These are phyloP conservation scores for Meyerozyma smithsonii DNA, from an alignment of 1,139 yeast genomes.

Conservation along the genomic window DNA sequence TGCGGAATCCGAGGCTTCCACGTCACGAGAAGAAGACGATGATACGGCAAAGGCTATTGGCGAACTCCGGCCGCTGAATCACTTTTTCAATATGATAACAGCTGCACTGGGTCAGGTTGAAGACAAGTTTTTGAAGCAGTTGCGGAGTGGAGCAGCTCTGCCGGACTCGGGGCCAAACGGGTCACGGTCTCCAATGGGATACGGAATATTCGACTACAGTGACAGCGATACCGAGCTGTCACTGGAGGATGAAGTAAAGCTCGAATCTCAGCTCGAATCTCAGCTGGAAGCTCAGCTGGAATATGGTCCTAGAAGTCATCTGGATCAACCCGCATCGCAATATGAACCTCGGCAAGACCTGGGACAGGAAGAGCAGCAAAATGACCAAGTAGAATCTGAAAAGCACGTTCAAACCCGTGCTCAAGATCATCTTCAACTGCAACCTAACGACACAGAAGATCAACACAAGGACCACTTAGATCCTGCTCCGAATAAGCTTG, in stretches of 20 bases:
- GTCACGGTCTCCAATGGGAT: neutral
- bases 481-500: neutral
- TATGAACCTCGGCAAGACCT: no score
- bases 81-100: conserved; percentile 8
- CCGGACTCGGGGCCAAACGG: neutral
- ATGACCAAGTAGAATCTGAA: no score
- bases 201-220: neutral
- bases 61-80: conserved; percentile 16
- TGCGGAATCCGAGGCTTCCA: neutral
- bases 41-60: conserved; percentile 20
- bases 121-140: neutral
- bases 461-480: no score
- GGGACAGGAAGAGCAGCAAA: neutral
- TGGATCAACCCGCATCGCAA: no score
- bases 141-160: neutral
- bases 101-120: neutral
- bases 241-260: no score
- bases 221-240: neutral
- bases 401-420: no score
- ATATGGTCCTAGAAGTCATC: no score
- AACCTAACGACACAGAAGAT: no score
- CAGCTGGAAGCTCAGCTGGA: no score
- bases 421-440: no score
- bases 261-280: no score
- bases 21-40: conserved; percentile 13